These are phyloP conservation scores for Bothriochloa decipiens DNA, from an alignment of 176 grass and related monocot genomes.

Conservation along the genomic window DNA sequence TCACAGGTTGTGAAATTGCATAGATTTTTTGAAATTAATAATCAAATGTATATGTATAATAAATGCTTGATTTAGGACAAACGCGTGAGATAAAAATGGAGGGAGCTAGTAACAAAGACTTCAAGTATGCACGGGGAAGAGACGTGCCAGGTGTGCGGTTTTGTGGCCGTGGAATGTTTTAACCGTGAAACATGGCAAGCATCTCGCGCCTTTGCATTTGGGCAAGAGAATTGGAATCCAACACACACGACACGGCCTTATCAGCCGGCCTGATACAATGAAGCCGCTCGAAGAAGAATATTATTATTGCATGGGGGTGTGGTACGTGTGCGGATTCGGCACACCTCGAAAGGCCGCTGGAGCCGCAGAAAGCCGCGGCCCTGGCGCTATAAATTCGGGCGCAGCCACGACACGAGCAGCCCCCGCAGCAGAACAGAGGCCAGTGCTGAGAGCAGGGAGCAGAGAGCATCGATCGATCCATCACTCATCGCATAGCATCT, in stretches of 20 bases:
- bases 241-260: background rate
- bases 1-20: no score
- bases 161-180: background rate
- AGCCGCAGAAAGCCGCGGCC: background rate
- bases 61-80: no score
- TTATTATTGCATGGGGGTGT: background rate
- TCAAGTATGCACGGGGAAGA: background rate
- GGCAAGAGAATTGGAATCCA: background rate
- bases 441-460: no score
- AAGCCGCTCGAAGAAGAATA: conserved; percentile 39
- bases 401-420: no score
- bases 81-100: no score
- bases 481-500: no score
- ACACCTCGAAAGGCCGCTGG: conserved; percentile 8
- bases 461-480: no score
- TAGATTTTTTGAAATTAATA: no score
- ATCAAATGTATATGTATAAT: no score
- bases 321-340: conserved; percentile 19
- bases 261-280: background rate
- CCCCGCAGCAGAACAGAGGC: no score
- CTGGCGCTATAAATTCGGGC: no score
- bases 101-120: background rate
- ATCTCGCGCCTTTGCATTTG: conserved; percentile 1
- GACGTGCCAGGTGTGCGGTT: conserved; percentile 28
- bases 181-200: background rate